Conservation (phyloP, 2,329 filamentous ascomycete species). For the Corynespora cassiicola region DNA sequence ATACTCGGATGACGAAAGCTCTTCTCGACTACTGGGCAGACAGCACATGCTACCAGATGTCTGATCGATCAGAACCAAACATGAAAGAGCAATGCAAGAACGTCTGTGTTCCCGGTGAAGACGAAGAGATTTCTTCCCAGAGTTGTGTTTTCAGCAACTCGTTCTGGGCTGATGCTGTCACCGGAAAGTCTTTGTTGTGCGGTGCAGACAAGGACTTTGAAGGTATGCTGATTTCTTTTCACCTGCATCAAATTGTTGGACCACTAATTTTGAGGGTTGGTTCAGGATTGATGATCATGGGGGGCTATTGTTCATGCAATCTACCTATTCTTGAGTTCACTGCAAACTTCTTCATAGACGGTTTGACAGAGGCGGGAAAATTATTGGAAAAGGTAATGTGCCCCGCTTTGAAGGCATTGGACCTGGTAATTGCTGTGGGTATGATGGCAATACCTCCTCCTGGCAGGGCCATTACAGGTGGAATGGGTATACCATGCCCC, state of each 20-base stretch:
- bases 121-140: too few relatives aligned
- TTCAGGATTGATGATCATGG: too few relatives aligned
- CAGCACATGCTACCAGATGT: background rate
- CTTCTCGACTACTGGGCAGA: slow-evolving; percentile 7
- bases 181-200: too few relatives aligned
- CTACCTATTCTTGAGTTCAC: slow-evolving; percentile 7
- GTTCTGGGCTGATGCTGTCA: too few relatives aligned
- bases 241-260: too few relatives aligned
- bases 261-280: too few relatives aligned
- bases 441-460: slow-evolving; percentile 6
- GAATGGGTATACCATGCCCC: slow-evolving; percentile 7
- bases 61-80: slow-evolving; percentile 4
- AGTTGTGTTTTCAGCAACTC: too few relatives aligned
- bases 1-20: slow-evolving; percentile 5
- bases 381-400: slow-evolving; percentile 8
- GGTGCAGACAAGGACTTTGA: too few relatives aligned
- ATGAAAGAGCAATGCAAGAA: slow-evolving; percentile 7
- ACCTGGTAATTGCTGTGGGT: slow-evolving; percentile 12
- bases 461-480: slow-evolving; percentile 10
- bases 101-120: slow-evolving; percentile 5
- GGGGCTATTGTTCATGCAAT: slow-evolving; percentile 13
- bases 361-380: slow-evolving; percentile 7
- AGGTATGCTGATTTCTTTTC: too few relatives aligned
- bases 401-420: slow-evolving; percentile 8
- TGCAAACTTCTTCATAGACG: slow-evolving; percentile 10